A percentile compares a stretch with the other conserved stretches of the same genome.
phyloP scores from a whole-genome alignment of 2,329 filamentous ascomycete species.

The Penicillium decumbens region DNA sequence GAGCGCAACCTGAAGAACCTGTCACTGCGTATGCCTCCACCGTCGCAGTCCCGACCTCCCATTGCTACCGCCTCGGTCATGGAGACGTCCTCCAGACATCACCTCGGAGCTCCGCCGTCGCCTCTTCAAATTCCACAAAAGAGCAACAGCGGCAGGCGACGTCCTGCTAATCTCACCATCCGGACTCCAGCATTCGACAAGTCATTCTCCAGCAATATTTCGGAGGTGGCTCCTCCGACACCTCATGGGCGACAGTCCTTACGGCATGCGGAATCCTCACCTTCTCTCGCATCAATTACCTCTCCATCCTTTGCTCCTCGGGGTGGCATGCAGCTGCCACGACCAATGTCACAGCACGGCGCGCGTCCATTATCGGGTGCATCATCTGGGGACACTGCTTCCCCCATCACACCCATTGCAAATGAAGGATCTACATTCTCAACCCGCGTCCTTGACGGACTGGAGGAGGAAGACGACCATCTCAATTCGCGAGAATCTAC shows the following conservation, averaged over 20 bases:
- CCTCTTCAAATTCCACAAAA: conserved; percentile 55
- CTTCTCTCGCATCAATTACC: conserved; percentile 52
- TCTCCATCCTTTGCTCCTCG: conserved; percentile 49
- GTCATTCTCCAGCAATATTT: conserved; percentile 45
- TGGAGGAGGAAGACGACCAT: conserved; percentile 50
- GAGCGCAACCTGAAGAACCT: conserved; percentile 61
- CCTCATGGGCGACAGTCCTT: conserved; percentile 52
- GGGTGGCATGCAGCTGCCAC: conserved; percentile 51
- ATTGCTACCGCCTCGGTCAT: conserved; percentile 48
- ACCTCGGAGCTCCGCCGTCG: conserved; percentile 52
- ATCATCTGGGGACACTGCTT: conserved; percentile 28
- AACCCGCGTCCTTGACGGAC: conserved; percentile 40
- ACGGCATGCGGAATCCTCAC: conserved; percentile 60
- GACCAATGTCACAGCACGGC: conserved; percentile 33
- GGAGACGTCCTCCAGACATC: conserved; percentile 35
- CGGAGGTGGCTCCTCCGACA: conserved; percentile 55
- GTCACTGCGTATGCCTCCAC: conserved; percentile 56
- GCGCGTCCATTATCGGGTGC: conserved; percentile 25
- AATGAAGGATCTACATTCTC: conserved; percentile 24
- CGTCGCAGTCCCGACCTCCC: conserved; percentile 42
- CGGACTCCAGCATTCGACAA: conserved; percentile 51
- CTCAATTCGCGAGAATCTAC: conserved; percentile 52
- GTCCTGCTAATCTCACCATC: conserved; percentile 58
- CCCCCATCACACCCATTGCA: conserved; percentile 25
- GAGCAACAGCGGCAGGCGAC: conserved; percentile 51